Percentiles rank a stretch among this genome's conserved stretches.
phyloP scores from a whole-genome alignment of 345 rosid species.

The Turnera subulata region DNA sequence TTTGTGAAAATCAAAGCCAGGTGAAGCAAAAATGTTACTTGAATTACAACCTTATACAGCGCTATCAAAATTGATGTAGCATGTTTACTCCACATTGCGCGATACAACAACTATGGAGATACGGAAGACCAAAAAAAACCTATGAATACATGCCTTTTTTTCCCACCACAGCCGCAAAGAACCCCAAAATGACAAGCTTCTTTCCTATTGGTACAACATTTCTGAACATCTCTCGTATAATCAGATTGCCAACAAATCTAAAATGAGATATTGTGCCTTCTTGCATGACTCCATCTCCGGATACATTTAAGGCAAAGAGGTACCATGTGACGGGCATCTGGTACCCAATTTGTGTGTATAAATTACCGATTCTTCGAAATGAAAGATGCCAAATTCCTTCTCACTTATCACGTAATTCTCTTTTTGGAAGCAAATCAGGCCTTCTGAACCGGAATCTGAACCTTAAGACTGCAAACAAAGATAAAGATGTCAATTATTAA shows the following conservation, averaged over 20 bases:
- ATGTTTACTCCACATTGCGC: no score
- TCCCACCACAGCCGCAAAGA: no score
- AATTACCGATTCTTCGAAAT: no score
- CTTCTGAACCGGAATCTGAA: slow-evolving; percentile 72
- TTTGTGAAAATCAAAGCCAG: no score
- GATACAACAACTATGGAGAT: no score
- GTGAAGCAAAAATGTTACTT: no score
- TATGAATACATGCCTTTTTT: no score
- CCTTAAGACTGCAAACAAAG: slow-evolving; percentile 51
- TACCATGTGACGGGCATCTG: background rate
- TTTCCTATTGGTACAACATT: slow-evolving; percentile 3
- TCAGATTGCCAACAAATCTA: background rate
- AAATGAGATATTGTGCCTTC: background rate
- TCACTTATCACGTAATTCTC: slow-evolving; percentile 67
- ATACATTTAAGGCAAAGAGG: background rate
- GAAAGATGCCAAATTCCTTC: no score
- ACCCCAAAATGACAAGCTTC: background rate
- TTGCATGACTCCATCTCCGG: slow-evolving; percentile 1
- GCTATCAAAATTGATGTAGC: no score
- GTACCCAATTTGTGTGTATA: no score
- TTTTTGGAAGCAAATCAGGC: slow-evolving; percentile 70
- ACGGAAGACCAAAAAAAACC: no score
- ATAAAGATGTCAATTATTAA: background rate
- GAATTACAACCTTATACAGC: no score
- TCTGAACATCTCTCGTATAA: background rate